Percentiles rank a stretch among this genome's conserved stretches.
These are phyloP conservation scores for Rhodamnia rubescens DNA, from an alignment of 345 rosid species.

Conservation along the genomic window DNA sequence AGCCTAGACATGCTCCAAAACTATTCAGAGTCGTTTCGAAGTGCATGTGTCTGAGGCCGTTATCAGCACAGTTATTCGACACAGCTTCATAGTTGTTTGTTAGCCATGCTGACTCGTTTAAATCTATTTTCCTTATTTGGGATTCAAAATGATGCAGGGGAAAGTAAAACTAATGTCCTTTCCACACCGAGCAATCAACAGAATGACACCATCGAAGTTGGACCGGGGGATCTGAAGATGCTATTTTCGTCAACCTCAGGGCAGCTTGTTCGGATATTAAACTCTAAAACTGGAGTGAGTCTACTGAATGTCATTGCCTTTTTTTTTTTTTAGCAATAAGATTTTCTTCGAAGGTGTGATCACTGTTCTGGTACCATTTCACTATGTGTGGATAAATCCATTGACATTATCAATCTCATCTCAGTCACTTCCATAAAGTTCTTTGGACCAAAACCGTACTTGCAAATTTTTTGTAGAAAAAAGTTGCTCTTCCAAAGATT, in stretches of 20 bases:
- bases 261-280: conserved; percentile 55
- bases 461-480: background rate
- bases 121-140: background rate
- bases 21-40: background rate
- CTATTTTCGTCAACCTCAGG: conserved; percentile 59
- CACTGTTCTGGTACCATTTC: background rate
- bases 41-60: background rate
- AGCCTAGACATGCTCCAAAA: background rate
- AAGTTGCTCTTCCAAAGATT: background rate
- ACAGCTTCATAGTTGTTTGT: background rate
- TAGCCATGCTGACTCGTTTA: background rate
- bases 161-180: background rate
- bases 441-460: background rate
- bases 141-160: conserved; percentile 21
- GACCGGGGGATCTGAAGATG: conserved; percentile 69
- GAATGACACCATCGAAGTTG: conserved; percentile 44
- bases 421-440: background rate
- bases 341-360: background rate
- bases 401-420: background rate
- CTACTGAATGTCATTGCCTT: background rate
- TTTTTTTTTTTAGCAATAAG: background rate
- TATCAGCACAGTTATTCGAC: background rate
- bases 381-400: background rate
- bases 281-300: conserved; percentile 57
- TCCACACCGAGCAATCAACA: conserved; percentile 8